phyloP scores from a whole-genome alignment of 441 rosid genomes.

The Gossypium gossypioides region DNA sequence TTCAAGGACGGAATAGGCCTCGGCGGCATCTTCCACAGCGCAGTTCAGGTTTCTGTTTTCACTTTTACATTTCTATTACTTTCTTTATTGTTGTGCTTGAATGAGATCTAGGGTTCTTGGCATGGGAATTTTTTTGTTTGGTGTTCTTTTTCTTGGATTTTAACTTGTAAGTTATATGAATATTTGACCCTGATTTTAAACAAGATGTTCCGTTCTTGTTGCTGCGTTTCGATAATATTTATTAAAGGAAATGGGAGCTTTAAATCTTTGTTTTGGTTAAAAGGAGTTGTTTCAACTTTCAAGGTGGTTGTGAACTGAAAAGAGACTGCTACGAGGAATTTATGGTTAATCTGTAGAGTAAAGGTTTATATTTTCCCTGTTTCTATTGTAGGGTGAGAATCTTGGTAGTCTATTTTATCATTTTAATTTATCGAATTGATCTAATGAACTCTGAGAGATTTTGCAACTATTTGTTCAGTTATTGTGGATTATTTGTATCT shows the following conservation, averaged over 20 bases:
- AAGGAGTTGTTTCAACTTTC: not conserved
- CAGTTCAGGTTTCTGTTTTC: conserved; percentile 57
- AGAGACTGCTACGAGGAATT: not conserved
- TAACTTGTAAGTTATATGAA: not conserved
- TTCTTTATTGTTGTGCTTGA: not conserved
- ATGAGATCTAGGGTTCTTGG: conserved; percentile 20
- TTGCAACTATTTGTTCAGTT: not conserved
- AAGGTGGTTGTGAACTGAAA: not conserved
- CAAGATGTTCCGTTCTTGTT: not conserved
- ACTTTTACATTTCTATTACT: conserved; percentile 7
- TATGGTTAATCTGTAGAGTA: not conserved
- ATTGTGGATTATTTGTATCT: not conserved
- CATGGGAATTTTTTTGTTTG: not conserved
- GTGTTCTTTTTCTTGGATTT: not conserved
- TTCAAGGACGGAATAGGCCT: conserved; percentile 90
- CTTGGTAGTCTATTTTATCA: not conserved
- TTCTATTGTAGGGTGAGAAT: not conserved
- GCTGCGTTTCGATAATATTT: not conserved
- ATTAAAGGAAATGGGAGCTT: not conserved
- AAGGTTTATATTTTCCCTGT: not conserved
- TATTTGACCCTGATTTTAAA: not conserved
- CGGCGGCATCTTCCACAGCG: conserved; percentile 97
- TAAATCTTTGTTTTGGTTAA: not conserved
- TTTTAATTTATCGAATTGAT: not conserved
- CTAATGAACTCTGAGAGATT: not conserved